Base-by-base conservation (phyloP, 1,284 basidiomycete genomes). In the Fomes fomentarius region DNA sequence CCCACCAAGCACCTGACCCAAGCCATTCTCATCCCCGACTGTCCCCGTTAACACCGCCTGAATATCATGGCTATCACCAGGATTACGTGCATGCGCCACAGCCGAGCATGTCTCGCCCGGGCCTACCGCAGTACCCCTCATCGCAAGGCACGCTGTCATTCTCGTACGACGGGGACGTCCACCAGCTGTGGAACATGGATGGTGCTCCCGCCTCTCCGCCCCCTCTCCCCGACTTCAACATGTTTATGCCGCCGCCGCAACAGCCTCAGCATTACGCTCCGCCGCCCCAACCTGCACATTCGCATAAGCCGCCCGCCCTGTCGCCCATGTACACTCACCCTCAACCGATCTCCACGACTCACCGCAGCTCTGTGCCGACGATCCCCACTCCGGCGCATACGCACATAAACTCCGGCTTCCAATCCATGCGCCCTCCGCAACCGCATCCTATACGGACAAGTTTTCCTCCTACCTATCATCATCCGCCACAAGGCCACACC, bases 121-220 rank as follows among this genome's bases (percentile, higher is more conserved):
- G 40, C 44, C 11, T 47, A 8, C 19, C 38, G 0, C 42, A 47
- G 19, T 55, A 52, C 35, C 19, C 50, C 3, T 44, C 33, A 15
- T 30, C 48, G 1, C 39, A 52, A 4, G 38, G 50, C 43, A 26
- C 52, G 4, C 31, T 51, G 39, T 43, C 56, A 12, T 50, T 61
- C 37, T 47, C 50, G 7, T 56, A 53, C 24, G 59, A 56, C 15
- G 53, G 51, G 8, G 45, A 43, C 33, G 42, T 60, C 8, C 56
- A 50, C 14, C 59, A 61, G 46, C 56, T 61, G 3, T 61, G 59
- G 59, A 50, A 58, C 42, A 61, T 61, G 59, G 56, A 61, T 35
- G 59, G 56, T 26, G 59, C 59, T 33, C 59, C 59, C 15, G 56
- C 59, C 4, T 61, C 59, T 10, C 59, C 59, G 15, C 59, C 59